A percentile compares a stretch with the other conserved stretches of the same genome.
These are phyloP conservation scores for Lignosus rhinocerotis DNA, from an alignment of 1,284 basidiomycete genomes.

Conservation along the genomic window DNA sequence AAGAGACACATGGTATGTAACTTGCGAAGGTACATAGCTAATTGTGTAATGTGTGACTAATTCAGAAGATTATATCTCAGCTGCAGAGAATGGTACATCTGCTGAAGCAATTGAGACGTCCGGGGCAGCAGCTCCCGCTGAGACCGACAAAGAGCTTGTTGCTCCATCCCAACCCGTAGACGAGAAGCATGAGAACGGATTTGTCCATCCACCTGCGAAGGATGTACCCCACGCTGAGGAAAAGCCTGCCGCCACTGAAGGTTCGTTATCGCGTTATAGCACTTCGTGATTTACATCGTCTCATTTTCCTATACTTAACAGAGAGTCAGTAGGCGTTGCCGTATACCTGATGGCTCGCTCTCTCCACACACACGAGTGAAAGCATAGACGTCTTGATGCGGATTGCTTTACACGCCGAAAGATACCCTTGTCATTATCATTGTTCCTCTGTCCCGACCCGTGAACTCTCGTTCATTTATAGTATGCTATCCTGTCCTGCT, in stretches of 20 bases:
- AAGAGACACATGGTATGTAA: no score
- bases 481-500: constrained; percentile 19
- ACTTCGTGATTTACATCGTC: neutral
- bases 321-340: constrained; percentile 10
- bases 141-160: neutral
- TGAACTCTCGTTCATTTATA: constrained; percentile 9
- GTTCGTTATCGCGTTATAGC: neutral
- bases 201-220: neutral
- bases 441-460: neutral
- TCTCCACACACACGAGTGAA: constrained; percentile 6
- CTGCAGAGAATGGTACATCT: neutral
- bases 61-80: no score
- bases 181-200: constrained; percentile 14
- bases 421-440: constrained; percentile 17
- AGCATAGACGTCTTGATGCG: constrained; percentile 14
- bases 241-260: constrained; percentile 17
- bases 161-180: neutral
- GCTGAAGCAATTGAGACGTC: neutral
- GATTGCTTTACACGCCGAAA: constrained; percentile 17
- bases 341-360: constrained; percentile 15
- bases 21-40: no score
- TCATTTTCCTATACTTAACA: neutral
- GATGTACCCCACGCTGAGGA: constrained; percentile 9
- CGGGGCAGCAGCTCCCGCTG: neutral
- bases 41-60: no score